A percentile compares a stretch with the other conserved stretches of the same genome.
phyloP scores from a whole-genome alignment of 2,329 filamentous ascomycete species.

The Fusarium pininemorale region DNA sequence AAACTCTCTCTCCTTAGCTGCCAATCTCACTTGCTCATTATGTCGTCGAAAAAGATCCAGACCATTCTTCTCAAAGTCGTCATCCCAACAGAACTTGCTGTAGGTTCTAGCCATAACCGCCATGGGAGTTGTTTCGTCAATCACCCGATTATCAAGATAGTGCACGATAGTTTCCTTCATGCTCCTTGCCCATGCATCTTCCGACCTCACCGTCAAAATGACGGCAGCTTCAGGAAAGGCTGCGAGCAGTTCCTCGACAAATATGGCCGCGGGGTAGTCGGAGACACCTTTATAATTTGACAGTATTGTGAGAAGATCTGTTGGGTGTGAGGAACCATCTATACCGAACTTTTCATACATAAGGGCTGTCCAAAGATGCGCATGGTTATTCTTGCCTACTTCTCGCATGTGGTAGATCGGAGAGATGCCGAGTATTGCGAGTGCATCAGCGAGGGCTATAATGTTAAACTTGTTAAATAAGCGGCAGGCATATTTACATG shows the following conservation, averaged over 20 bases:
- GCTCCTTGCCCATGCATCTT: background rate
- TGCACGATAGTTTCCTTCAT: background rate
- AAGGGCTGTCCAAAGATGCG: background rate
- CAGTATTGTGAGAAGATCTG: background rate
- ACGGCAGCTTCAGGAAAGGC: background rate
- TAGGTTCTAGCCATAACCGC: background rate
- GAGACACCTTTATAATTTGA: background rate
- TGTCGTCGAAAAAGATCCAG: background rate
- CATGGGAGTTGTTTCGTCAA: background rate
- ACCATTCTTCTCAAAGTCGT: background rate
- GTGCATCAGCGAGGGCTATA: background rate
- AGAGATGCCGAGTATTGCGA: background rate
- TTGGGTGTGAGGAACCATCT: background rate
- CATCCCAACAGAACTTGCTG: background rate
- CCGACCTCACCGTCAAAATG: background rate
- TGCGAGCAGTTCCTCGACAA: background rate
- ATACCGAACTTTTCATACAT: fast-evolving
- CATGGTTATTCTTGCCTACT: background rate
- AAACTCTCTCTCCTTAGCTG: background rate
- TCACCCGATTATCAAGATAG: background rate
- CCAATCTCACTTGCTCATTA: background rate
- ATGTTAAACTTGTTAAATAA: background rate
- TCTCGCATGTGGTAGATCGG: background rate
- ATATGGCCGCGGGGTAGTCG: background rate
- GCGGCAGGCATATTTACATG: background rate